Percentiles rank a stretch among this genome's conserved stretches.
These are phyloP conservation scores for Scheffersomyces illinoinensis DNA, from an alignment of 1,139 yeast species.

Conservation along the genomic window DNA sequence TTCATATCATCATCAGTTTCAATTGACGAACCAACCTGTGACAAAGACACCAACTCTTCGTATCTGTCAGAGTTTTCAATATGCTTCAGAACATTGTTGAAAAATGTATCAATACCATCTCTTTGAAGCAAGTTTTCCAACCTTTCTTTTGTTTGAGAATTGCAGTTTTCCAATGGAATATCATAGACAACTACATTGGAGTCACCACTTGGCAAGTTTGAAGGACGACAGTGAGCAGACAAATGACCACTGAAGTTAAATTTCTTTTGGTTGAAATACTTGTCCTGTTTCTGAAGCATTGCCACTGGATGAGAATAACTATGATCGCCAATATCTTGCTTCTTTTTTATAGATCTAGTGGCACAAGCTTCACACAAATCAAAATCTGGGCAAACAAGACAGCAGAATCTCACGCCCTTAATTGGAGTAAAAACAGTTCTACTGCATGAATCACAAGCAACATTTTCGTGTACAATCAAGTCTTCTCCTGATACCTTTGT, in stretches of 20 bases:
- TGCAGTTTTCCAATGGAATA: constrained; percentile 27
- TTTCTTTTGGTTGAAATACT: constrained; percentile 4
- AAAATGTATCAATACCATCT: constrained; percentile 21
- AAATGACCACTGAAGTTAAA: not conserved
- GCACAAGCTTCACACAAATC: constrained; percentile 60
- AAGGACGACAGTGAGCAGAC: constrained; percentile 1
- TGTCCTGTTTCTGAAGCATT: constrained; percentile 25
- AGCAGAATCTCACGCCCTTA: constrained; percentile 52
- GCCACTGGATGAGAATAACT: constrained; percentile 32
- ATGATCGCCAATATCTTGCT: constrained; percentile 22
- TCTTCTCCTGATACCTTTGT: not conserved
- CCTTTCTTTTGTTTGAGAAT: constrained; percentile 16
- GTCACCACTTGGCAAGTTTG: not conserved
- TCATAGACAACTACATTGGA: constrained; percentile 22
- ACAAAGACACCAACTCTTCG: constrained; percentile 18
- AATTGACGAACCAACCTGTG: constrained; percentile 8
- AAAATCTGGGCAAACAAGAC: constrained; percentile 55
- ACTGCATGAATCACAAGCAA: constrained; percentile 45
- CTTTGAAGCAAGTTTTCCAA: constrained; percentile 20
- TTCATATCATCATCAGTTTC: constrained; percentile 20
- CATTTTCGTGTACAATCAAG: constrained; percentile 37
- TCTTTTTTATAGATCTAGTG: constrained; percentile 9
- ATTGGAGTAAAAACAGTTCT: constrained; percentile 29
- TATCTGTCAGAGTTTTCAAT: constrained; percentile 28
- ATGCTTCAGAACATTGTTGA: constrained; percentile 21